Evolutionary conservation across 2,329 filamentous ascomycete species (phyloP).

Genomic region (Ophidiomyces ophidiicola): DNA sequence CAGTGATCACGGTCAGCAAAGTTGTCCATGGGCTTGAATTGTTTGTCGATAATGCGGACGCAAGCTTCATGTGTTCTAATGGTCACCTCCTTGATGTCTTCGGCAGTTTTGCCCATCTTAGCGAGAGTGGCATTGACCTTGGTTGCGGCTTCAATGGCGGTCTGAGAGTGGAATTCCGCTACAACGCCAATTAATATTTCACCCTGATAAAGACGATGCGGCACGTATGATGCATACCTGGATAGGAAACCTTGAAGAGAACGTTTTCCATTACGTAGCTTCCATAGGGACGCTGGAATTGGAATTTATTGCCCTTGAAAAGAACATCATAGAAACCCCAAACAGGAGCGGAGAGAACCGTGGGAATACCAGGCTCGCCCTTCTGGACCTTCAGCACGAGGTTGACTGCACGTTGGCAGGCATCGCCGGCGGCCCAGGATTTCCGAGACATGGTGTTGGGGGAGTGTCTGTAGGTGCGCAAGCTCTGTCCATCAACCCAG

Average conservation of each 20-base stretch:
- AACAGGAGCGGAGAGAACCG: conserved; percentile 77
- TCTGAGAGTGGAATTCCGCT: conserved; percentile 98
- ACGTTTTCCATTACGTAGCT: conserved; percentile 99
- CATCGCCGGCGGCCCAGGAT: conserved; percentile 97
- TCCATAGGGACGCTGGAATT: conserved; percentile 91
- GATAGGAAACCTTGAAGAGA: conserved; percentile 98
- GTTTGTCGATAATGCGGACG: conserved; percentile 98
- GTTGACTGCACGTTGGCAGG: conserved; percentile 90
- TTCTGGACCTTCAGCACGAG: conserved; percentile 80
- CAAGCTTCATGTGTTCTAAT: conserved; percentile 98
- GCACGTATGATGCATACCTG: conserved; percentile 51
- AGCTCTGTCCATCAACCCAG: conserved; percentile 89
- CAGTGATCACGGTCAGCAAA: conserved; percentile 99
- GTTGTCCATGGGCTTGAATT: conserved; percentile 99
- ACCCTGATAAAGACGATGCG: neutral
- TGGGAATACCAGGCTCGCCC: conserved; percentile 83
- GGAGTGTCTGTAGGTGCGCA: conserved; percentile 93
- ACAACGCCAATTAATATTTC: conserved; percentile 16
- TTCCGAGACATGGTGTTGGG: conserved; percentile 99
- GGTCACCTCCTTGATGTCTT: conserved; percentile 83
- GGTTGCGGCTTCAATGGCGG: conserved; percentile 87
- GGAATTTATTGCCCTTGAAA: conserved; percentile 90
- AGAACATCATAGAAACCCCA: conserved; percentile 99
- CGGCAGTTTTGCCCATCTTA: conserved; percentile 74
- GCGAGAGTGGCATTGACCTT: conserved; percentile 75